Base-by-base conservation (phyloP, 2,329 filamentous ascomycete genomes). In the Fusarium falciforme region DNA sequence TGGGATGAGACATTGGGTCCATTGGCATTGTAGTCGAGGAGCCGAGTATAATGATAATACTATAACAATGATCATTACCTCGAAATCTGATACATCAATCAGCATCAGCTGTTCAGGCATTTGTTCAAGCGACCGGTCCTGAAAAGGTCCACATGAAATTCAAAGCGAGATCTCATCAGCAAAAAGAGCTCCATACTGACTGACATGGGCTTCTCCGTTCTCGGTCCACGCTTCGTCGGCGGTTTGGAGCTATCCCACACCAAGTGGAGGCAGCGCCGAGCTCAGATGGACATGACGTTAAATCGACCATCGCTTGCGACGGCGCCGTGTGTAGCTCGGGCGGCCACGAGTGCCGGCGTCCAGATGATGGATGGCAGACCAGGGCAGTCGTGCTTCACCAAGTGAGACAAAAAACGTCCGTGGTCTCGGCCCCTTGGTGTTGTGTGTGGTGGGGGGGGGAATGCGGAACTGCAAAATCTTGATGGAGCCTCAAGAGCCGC, bases 251-350 rank as follows among this genome's bases (percentile, higher is more conserved):
- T 64, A 68, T 71, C 42, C 52, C 55, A 60, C 64, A 67, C 76
- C 61, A 78, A 78, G 76, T 78, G 76, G 76, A 76, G 73, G 70
- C 61, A 67, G 44, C 61, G 68, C 68, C 54, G 47, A 59, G 33
- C 49, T 66, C 61, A 65, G 59, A 68, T 63, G 33, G 52, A 73
- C 58, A 70, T 78, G 76, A 77, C 73, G 74, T 78, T 72, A 54
- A 64, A 68, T 62, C 61, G 59, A 67, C 52, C 64, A 68, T 74
- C 33, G 68, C 60, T 38, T 67, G 38, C 67, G 70, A 65, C 49
- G 60, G 44, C 68, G 62, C 63, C 59, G 66, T 61, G 49, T 27
- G 27, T 54, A 62, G 70, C 64, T 76, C 64, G 66, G 66, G 72
- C 61, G 66, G 60, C 42, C 61, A 68, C 60, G 73, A 74, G 68